Evolutionary conservation across 108 stramenopile species (phyloP).

Genomic region (Fragilariopsis cylindrus): DNA sequence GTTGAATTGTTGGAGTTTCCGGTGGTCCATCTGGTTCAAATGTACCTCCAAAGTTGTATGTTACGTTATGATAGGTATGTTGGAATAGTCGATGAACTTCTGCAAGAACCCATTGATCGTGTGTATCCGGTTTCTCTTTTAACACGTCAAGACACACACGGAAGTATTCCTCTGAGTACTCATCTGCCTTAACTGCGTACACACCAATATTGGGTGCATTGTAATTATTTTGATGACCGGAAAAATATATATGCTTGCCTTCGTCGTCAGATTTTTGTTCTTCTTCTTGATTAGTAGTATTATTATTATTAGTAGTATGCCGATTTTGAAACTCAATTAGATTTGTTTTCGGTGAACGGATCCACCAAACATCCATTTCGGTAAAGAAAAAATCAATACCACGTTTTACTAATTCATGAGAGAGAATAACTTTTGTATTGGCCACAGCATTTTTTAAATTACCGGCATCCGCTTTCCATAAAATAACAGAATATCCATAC

Average conservation of each 20-base stretch:
- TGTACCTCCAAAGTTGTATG: constrained; percentile 6
- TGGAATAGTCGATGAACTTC: constrained; percentile 3
- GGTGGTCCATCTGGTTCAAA: constrained; percentile 1
- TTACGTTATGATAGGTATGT: neutral
- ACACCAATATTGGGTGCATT: constrained; percentile 41
- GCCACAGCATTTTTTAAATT: constrained; percentile 29
- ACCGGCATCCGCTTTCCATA: constrained; percentile 8
- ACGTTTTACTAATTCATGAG: constrained; percentile 23
- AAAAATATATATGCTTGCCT: constrained; percentile 26
- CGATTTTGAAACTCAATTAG: constrained; percentile 17
- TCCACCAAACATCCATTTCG: constrained; percentile 56
- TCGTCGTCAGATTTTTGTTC: neutral
- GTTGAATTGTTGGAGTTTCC: neutral
- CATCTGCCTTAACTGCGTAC: constrained; percentile 34
- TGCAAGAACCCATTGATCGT: constrained; percentile 43
- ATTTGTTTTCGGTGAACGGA: constrained; percentile 23
- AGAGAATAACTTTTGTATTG: constrained; percentile 38
- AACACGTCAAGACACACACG: constrained; percentile 15
- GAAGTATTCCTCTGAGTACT: constrained; percentile 38
- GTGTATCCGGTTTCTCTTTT: constrained; percentile 24
- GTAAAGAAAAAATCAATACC: constrained; percentile 37
- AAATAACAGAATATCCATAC: constrained; percentile 41
- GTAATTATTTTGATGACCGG: constrained; percentile 38
- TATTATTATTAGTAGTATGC: neutral
- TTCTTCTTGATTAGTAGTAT: neutral